Percentiles rank a stretch among this genome's conserved stretches.
Evolutionary conservation across 2,329 filamentous ascomycete species (phyloP).

Genomic region (Neocatenulostroma microsporum): DNA sequence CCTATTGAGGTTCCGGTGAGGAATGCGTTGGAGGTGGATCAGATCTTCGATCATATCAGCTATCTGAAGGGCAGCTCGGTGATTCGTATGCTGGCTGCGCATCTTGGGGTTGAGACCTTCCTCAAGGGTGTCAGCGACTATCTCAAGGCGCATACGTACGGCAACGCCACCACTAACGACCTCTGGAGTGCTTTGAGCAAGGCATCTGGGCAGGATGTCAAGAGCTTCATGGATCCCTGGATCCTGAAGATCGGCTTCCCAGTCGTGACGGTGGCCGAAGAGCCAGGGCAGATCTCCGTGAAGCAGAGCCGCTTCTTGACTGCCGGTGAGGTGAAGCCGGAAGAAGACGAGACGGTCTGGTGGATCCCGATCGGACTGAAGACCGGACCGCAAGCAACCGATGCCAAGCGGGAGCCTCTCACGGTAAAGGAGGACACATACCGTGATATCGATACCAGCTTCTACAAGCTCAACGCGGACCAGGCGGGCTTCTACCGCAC

Average conservation of each 20-base stretch:
- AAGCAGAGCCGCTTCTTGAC: slow-evolving; percentile 85
- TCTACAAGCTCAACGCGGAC: slow-evolving; percentile 90
- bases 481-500: slow-evolving; percentile 87
- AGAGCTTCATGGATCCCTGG: slow-evolving; percentile 85
- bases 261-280: slow-evolving; percentile 76
- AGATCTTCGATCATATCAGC: slow-evolving; percentile 95
- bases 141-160: slow-evolving; percentile 78
- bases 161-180: slow-evolving; percentile 83
- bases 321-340: slow-evolving; percentile 80
- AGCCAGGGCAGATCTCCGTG: slow-evolving; percentile 71
- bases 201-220: slow-evolving; percentile 79
- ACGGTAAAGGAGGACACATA: slow-evolving; percentile 71
- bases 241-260: slow-evolving; percentile 94
- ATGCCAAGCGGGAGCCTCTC: slow-evolving; percentile 59
- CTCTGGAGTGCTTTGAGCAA: slow-evolving; percentile 84
- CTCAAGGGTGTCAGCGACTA: slow-evolving; percentile 84
- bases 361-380: slow-evolving; percentile 88
- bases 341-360: slow-evolving; percentile 89
- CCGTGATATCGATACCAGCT: slow-evolving; percentile 63
- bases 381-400: slow-evolving; percentile 59
- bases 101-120: slow-evolving; percentile 85
- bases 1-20: slow-evolving; percentile 92
- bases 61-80: slow-evolving; percentile 95
- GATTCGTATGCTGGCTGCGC: slow-evolving; percentile 89
- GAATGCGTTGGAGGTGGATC: slow-evolving; percentile 90